These are phyloP conservation scores for Crotalaria pallida DNA, from an alignment of 306 rosid genomes.

Conservation along the genomic window DNA sequence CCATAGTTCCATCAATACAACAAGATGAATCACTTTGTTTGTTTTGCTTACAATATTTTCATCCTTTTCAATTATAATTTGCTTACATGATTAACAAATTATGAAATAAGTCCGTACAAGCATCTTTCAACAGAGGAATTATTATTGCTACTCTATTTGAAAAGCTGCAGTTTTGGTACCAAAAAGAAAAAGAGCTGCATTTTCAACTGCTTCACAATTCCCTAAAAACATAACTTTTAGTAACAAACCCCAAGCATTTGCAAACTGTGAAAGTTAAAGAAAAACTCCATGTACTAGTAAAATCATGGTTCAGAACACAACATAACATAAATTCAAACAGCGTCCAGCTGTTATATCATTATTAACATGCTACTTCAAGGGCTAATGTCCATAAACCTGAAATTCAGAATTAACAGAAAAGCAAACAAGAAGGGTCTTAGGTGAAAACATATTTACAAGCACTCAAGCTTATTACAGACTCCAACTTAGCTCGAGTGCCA, in stretches of 20 bases:
- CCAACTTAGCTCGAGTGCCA: slow-evolving; percentile 26
- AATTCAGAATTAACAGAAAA: slow-evolving; percentile 13
- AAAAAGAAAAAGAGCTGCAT: not conserved
- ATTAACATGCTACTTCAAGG: slow-evolving; percentile 26
- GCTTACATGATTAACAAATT: not conserved
- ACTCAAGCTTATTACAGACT: slow-evolving; percentile 48
- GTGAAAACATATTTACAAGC: slow-evolving; percentile 46
- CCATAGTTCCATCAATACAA: not conserved
- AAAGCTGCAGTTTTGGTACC: not conserved
- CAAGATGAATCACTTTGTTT: no score
- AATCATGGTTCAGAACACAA: not conserved
- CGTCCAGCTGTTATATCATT: slow-evolving; percentile 29
- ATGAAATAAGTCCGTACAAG: no score
- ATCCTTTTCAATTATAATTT: not conserved
- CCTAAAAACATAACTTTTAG: not conserved
- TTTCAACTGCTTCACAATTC: not conserved
- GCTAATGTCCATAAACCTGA: not conserved
- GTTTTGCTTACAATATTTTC: no score
- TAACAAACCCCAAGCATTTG: not conserved
- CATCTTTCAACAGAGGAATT: not conserved
- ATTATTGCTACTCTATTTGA: no score
- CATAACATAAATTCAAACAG: slow-evolving; percentile 1
- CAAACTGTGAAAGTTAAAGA: not conserved
- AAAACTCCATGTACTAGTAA: not conserved
- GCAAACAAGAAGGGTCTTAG: slow-evolving; percentile 31